Conservation (phyloP, 2,329 filamentous ascomycete genomes). For the Sporothrix protearum region DNA sequence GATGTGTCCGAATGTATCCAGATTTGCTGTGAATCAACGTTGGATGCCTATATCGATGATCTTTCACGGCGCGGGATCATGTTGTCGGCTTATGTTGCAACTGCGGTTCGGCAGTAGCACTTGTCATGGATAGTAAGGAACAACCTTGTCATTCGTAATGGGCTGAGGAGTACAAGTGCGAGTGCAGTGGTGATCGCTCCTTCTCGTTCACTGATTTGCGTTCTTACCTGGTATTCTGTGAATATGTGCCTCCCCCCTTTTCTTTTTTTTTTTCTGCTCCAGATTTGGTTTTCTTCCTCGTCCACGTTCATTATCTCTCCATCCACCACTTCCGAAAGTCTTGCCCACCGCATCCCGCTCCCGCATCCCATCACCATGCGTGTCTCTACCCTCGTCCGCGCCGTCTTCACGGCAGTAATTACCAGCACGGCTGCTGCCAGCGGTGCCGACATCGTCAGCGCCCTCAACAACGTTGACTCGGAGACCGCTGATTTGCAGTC, state of each 20-base stretch:
- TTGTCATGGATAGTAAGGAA: background rate
- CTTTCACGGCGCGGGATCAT: background rate
- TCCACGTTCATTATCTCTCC: background rate
- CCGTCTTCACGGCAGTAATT: background rate
- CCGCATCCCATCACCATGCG: background rate
- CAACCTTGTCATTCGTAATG: background rate
- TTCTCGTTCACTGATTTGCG: background rate
- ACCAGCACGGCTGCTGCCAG: background rate
- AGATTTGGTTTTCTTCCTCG: background rate
- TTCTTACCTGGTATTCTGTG: background rate
- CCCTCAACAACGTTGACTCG: constrained; percentile 17
- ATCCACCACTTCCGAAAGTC: background rate
- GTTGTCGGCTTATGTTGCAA: background rate
- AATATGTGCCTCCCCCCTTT: background rate
- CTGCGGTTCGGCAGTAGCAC: background rate
- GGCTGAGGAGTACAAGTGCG: background rate
- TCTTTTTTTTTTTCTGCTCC: background rate
- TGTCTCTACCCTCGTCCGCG: background rate
- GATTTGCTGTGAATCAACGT: background rate
- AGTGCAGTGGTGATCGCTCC: background rate
- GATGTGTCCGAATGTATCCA: background rate
- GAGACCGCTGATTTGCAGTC: constrained; percentile 25
- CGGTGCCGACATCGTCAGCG: constrained; percentile 15
- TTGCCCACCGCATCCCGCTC: background rate
- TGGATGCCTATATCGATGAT: background rate